These are phyloP conservation scores for Colletotrichum plurivorum DNA, from an alignment of 2,329 filamentous ascomycete species.

Conservation along the genomic window DNA sequence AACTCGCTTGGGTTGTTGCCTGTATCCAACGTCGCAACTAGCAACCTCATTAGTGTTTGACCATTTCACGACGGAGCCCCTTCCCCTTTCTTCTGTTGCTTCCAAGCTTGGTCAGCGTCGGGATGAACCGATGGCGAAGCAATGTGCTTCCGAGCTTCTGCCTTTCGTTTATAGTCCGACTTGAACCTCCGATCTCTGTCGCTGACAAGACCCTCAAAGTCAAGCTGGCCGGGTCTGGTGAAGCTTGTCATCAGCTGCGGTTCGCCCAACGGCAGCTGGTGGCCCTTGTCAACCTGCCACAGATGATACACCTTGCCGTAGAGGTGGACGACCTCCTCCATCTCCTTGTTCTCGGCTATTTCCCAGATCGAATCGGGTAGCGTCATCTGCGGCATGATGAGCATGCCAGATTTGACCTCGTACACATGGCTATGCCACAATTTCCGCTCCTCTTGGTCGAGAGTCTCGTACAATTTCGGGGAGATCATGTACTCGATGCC, in stretches of 20 bases:
- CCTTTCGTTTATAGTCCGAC: constrained; percentile 60
- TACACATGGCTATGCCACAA: constrained; percentile 86
- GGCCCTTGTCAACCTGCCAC: constrained; percentile 86
- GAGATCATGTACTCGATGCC: constrained; percentile 93
- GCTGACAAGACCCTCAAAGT: constrained; percentile 59
- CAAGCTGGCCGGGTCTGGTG: constrained; percentile 63
- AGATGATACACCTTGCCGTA: constrained; percentile 91
- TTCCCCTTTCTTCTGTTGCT: constrained; percentile 13
- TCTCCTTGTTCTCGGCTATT: constrained; percentile 81
- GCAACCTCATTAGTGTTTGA: constrained; percentile 28
- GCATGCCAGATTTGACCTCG: constrained; percentile 84
- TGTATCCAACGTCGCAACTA: constrained; percentile 4
- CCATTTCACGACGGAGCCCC: background rate
- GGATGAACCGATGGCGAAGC: constrained; percentile 58
- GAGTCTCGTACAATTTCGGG: constrained; percentile 74
- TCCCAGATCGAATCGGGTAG: constrained; percentile 79
- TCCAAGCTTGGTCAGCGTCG: constrained; percentile 42
- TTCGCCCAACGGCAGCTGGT: constrained; percentile 67
- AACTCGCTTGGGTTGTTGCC: too few relatives aligned
- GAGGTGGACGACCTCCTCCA: constrained; percentile 80
- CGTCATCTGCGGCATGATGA: constrained; percentile 79
- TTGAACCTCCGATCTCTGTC: constrained; percentile 63
- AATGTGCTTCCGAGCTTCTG: constrained; percentile 58
- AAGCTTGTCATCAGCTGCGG: constrained; percentile 70
- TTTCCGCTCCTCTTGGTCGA: constrained; percentile 76